Percentiles rank a stretch among this genome's conserved stretches.
Evolutionary conservation across 805 yeast species (phyloP).

Genomic region (Candida saitoana): DNA sequence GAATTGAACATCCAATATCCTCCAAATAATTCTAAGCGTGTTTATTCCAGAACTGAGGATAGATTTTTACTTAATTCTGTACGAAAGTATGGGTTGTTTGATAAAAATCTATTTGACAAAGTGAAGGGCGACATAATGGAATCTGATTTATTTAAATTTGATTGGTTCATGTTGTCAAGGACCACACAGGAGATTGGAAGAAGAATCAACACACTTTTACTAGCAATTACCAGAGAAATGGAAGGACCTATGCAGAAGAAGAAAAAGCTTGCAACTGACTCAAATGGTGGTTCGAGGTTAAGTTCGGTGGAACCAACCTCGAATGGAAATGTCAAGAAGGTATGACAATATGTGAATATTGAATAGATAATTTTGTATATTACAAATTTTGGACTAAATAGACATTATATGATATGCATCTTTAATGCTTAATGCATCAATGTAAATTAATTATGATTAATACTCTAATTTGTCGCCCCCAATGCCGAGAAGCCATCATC

Average conservation of each 20-base stretch:
- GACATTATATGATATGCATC: too few relatives aligned
- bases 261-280: conserved; percentile 26
- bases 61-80: conserved; percentile 59
- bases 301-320: conserved; percentile 34
- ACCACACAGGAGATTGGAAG: conserved; percentile 69
- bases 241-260: conserved; percentile 58
- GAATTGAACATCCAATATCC: conserved; percentile 68
- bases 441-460: too few relatives aligned
- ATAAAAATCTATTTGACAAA: conserved; percentile 56
- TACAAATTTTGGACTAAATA: not conserved
- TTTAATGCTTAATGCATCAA: too few relatives aligned
- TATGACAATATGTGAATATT: not conserved
- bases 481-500: not conserved
- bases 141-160: conserved; percentile 62
- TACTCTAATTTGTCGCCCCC: not conserved
- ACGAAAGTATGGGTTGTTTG: conserved; percentile 59
- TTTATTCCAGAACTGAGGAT: conserved; percentile 68
- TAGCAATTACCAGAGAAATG: conserved; percentile 66
- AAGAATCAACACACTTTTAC: conserved; percentile 61
- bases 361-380: not conserved
- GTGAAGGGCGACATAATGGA: conserved; percentile 60
- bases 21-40: conserved; percentile 76
- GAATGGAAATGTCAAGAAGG: conserved; percentile 2
- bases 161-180: conserved; percentile 70
- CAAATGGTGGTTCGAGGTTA: conserved; percentile 26